A percentile compares a stretch with the other conserved stretches of the same genome.
These are phyloP conservation scores for Infundibulicybe gibba DNA, from an alignment of 768 basidiomycete genomes.

Conservation along the genomic window DNA sequence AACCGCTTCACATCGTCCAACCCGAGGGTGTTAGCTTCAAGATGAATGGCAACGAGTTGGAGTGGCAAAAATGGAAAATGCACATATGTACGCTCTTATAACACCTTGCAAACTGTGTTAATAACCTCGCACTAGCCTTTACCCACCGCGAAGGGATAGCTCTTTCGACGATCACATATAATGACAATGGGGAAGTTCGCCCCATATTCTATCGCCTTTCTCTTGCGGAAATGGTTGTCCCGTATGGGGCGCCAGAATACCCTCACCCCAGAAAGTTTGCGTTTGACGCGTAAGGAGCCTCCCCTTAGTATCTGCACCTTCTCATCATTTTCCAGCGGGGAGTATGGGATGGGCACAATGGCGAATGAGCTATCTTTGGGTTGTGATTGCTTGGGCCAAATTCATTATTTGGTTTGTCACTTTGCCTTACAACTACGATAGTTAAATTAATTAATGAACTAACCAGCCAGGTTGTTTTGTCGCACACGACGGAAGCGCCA, in stretches of 20 bases:
- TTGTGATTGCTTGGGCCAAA: constrained; percentile 85
- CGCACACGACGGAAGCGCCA: constrained; percentile 68
- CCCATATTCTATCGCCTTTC: constrained; percentile 86
- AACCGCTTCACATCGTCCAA: constrained; percentile 81
- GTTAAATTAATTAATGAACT: neutral
- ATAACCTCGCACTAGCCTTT: constrained; percentile 48
- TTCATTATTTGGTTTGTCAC: constrained; percentile 72
- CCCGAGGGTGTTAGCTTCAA: constrained; percentile 92
- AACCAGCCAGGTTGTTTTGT: constrained; percentile 67
- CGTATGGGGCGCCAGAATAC: constrained; percentile 80
- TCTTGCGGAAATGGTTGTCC: constrained; percentile 90
- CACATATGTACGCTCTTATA: constrained; percentile 61
- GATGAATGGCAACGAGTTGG: constrained; percentile 70
- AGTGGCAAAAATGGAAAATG: constrained; percentile 98
- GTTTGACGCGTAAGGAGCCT: constrained; percentile 64
- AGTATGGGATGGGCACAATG: constrained; percentile 92
- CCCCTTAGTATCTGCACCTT: neutral
- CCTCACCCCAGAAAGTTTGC: constrained; percentile 90
- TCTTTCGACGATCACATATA: constrained; percentile 82
- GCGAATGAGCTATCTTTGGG: constrained; percentile 89
- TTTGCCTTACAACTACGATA: neutral
- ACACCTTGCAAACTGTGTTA: neutral
- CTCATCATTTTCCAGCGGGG: constrained; percentile 45
- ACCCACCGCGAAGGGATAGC: constrained; percentile 80
- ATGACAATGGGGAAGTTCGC: constrained; percentile 81